Conservation (phyloP, 73 alveolate species). For the Tetrahymena elliotti region DNA sequence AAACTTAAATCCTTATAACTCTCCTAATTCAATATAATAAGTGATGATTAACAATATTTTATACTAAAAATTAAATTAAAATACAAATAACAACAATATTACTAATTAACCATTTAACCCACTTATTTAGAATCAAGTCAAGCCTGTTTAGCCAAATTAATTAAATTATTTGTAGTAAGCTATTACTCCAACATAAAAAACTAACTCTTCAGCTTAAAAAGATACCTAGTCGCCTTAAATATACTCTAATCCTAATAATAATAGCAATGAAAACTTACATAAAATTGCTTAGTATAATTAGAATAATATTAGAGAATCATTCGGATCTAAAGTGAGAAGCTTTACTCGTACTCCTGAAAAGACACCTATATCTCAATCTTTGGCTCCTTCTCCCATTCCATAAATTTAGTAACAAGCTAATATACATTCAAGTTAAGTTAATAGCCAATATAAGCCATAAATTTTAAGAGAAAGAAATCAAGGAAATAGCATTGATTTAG, state of each 20-base stretch:
- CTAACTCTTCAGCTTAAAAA: background rate
- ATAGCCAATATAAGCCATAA: background rate
- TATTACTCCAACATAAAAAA: background rate
- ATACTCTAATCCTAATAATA: background rate
- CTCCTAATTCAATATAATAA: background rate
- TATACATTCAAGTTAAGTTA: background rate
- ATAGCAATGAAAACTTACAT: background rate
- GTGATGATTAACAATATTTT: background rate
- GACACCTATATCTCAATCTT: background rate
- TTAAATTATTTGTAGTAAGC: background rate
- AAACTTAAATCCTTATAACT: background rate
- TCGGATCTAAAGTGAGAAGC: background rate
- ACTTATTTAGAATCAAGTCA: background rate
- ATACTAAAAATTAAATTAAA: background rate
- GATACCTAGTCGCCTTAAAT: background rate
- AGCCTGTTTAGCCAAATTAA: background rate
- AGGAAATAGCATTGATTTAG: background rate
- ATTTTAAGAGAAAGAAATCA: background rate
- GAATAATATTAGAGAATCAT: background rate
- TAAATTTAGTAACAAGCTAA: background rate
- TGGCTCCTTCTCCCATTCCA: background rate
- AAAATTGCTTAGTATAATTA: background rate
- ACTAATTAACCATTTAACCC: background rate
- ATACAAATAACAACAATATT: background rate
- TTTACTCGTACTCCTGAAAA: background rate